A percentile compares a stretch with the other conserved stretches of the same genome.
Evolutionary conservation across 768 basidiomycete genomes (phyloP).

Genomic region (Clathrus columnatus): DNA sequence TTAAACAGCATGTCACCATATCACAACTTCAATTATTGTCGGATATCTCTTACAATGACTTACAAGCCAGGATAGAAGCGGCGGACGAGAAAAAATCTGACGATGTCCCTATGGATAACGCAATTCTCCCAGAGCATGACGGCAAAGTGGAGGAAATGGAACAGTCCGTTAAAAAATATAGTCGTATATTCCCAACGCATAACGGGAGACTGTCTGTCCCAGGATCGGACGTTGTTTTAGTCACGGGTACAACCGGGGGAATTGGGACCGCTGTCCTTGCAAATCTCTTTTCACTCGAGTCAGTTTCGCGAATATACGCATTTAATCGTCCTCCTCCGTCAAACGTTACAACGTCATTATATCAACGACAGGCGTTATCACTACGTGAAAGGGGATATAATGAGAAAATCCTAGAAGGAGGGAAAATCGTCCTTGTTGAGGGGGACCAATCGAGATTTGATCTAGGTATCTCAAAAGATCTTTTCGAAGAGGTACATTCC

Average conservation of each 20-base stretch:
- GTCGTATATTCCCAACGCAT: conserved; percentile 14
- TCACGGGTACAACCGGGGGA: conserved; percentile 37
- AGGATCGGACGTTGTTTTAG: conserved; percentile 21
- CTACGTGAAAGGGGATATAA: not conserved
- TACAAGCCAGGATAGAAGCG: not conserved
- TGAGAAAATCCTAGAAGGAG: not conserved
- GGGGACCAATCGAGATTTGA: conserved; percentile 3
- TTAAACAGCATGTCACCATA: conserved; percentile 7
- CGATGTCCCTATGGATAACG: not conserved
- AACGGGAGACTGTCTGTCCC: not conserved
- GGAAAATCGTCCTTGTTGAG: conserved; percentile 4
- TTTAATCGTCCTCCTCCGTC: conserved; percentile 22
- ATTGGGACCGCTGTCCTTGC: conserved; percentile 31
- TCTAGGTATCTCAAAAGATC: conserved; percentile 1
- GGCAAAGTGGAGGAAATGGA: conserved; percentile 15
- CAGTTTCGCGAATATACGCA: conserved; percentile 25
- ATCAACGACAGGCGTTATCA: conserved; percentile 1
- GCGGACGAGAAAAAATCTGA: not conserved
- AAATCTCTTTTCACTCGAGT: conserved; percentile 16
- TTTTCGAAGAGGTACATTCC: conserved; percentile 1
- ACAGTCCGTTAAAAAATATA: conserved; percentile 15
- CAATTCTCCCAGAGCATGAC: not conserved
- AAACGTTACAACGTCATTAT: not conserved
- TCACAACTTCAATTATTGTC: conserved; percentile 12
- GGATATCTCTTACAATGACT: conserved; percentile 7